These are phyloP conservation scores for Starmerella gropengiesseri DNA, from an alignment of 805 yeast species.

Conservation along the genomic window DNA sequence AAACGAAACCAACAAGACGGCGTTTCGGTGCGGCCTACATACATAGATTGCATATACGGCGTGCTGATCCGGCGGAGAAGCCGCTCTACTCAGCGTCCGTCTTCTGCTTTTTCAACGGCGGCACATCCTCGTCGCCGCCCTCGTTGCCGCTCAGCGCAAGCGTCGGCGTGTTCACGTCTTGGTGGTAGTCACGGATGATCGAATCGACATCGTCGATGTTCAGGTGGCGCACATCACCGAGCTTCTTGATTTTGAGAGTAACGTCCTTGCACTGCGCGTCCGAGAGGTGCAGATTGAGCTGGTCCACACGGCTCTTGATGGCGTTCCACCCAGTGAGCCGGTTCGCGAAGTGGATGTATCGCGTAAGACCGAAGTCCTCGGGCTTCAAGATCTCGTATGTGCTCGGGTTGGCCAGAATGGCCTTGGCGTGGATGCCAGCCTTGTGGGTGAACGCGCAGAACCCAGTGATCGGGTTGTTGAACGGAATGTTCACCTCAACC, in stretches of 20 bases:
- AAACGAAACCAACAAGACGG: no score
- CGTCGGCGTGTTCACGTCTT: constrained; percentile 36
- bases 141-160: constrained; percentile 15
- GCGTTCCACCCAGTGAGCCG: constrained; percentile 99
- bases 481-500: constrained; percentile 92
- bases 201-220: constrained; percentile 96
- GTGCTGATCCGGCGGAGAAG: no score
- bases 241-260: constrained; percentile 79
- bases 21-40: no score
- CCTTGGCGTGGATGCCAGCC: constrained; percentile 99
- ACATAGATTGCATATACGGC: no score
- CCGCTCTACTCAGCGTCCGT: constrained; percentile 7
- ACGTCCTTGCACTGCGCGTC: constrained; percentile 95
- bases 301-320: constrained; percentile 95
- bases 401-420: constrained; percentile 94
- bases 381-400: constrained; percentile 97
- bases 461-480: constrained; percentile 97
- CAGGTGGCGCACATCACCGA: constrained; percentile 90
- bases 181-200: constrained; percentile 86
- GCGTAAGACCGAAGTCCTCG: constrained; percentile 84
- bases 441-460: constrained; percentile 99
- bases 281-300: constrained; percentile 75
- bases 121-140: constrained; percentile 23
- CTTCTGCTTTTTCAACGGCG: constrained; percentile 30
- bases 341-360: constrained; percentile 96